Evolutionary conservation across 2,329 filamentous ascomycete species (phyloP), one percentile per base, ranked within the genome.

Genomic region (Sclerotinia glacialis): DNA sequence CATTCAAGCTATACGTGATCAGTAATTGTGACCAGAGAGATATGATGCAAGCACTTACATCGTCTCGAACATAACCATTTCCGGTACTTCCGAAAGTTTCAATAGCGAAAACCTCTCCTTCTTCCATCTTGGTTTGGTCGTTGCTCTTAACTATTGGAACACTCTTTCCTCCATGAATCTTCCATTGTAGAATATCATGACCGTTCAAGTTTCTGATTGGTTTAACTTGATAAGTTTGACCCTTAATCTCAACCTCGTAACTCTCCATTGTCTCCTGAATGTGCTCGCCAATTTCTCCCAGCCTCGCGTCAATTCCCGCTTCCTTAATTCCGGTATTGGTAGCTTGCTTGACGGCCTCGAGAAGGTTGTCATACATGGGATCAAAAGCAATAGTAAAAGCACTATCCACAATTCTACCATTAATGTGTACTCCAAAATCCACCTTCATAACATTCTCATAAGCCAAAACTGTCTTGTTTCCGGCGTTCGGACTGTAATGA

Each of bases 71-170:
- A 76, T 91, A 90, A 71, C 93, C 93, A 77, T 92, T 93, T 70
- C 93, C 94, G 28, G 93, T 97, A 77, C 90, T 95, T 68, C 93
- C 94, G 78, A 97, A 97, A 0, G 93, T 97, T 81, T 97, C 93
- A 73, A 97, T 96, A 71, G 93, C 93, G 78, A 96, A 98, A 23
- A 93, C 89, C 76, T 98, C 93, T 52, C 93, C 93, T 79, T 97
- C 94, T 80, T 97, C 93, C 94, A 98, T 98, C 84, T 96, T 97
- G 63, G 92, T 96, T 77, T 89, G 87, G 75, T 96, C 92, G 69
- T 86, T 86, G 69, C 87, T 89, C 82, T 96, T 96, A 70, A 97
- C 92, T 74, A 97, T 97, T 0, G 93, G 94, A 62, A 97, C 92
- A 71, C 91, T 93, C 83, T 97, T 97, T 74, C 87, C 90, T 67